Conservation (phyloP, 2,329 filamentous ascomycete genomes). For the Ceratocystis alfenasii region DNA sequence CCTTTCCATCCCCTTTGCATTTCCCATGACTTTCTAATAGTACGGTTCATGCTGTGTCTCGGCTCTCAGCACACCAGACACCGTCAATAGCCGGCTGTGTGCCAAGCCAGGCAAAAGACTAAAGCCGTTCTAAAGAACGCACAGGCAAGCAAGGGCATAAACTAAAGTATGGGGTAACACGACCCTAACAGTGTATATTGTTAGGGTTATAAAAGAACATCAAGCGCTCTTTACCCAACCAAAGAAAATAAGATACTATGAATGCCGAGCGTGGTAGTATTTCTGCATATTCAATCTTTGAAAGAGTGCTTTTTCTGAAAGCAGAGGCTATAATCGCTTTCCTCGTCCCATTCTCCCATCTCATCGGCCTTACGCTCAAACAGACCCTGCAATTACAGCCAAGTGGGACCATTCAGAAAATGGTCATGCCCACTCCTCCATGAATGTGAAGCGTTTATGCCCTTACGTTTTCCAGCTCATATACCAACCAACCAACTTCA, state of each 20-base stretch:
- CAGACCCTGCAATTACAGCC: not conserved
- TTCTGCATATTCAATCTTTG: too few relatives aligned
- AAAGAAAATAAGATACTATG: too few relatives aligned
- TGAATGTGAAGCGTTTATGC: not conserved
- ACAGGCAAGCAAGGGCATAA: not conserved
- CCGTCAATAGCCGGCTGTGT: slow-evolving; percentile 14
- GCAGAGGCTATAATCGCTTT: not conserved
- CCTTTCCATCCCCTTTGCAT: not conserved
- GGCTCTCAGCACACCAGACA: slow-evolving; percentile 7
- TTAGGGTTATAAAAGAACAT: not conserved
- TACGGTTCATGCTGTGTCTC: slow-evolving; percentile 3
- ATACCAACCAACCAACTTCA: not conserved
- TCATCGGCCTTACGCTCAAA: not conserved
- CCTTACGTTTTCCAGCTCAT: not conserved
- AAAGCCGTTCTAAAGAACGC: not conserved
- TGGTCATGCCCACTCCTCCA: not conserved
- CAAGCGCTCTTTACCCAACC: too few relatives aligned
- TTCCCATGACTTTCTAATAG: not conserved
- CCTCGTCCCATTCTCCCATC: not conserved
- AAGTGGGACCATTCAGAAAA: not conserved
- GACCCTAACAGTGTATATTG: not conserved
- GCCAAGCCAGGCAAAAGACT: slow-evolving; percentile 7
- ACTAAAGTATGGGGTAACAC: not conserved
- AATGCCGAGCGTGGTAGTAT: too few relatives aligned
- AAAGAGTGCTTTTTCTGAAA: too few relatives aligned